Evolutionary conservation across 1,284 basidiomycete genomes (phyloP).

Genomic region (Cutaneotrichosporon sp.): DNA sequence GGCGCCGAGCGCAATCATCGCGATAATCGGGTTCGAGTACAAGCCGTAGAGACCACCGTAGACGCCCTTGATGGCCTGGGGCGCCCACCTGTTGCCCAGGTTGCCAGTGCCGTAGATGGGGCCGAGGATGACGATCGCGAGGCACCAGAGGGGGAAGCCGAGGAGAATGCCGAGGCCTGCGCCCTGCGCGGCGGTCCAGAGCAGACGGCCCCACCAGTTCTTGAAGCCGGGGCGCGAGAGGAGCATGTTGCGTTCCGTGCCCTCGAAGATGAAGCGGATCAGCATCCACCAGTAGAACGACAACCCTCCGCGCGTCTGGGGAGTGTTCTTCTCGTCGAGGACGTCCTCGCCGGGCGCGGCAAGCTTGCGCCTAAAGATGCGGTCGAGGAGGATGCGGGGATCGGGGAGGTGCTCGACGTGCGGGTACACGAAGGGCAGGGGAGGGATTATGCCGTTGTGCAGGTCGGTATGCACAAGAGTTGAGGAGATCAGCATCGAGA

Average conservation of each 20-base stretch:
- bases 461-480: constrained; percentile 54
- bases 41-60: constrained; percentile 51
- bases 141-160: constrained; percentile 51
- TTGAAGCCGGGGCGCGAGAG: constrained; percentile 25
- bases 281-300: constrained; percentile 48
- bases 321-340: constrained; percentile 7
- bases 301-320: neutral
- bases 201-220: constrained; percentile 39
- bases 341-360: constrained; percentile 13
- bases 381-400: constrained; percentile 32
- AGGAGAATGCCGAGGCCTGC: constrained; percentile 49
- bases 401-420: constrained; percentile 53
- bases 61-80: constrained; percentile 52
- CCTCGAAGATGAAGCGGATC: constrained; percentile 53
- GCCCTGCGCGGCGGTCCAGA: constrained; percentile 51
- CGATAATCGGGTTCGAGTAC: constrained; percentile 55
- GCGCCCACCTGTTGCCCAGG: constrained; percentile 51
- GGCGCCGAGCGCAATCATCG: constrained; percentile 49
- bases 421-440: constrained; percentile 53
- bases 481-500: constrained; percentile 53
- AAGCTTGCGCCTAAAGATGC: constrained; percentile 11
- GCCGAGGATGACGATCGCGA: constrained; percentile 51
- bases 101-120: constrained; percentile 50
- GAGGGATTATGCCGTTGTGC: constrained; percentile 45
- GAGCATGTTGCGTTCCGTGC: constrained; percentile 53